Evolutionary conservation across 345 rosid genomes (phyloP).

Genomic region (Brassica cretica): DNA sequence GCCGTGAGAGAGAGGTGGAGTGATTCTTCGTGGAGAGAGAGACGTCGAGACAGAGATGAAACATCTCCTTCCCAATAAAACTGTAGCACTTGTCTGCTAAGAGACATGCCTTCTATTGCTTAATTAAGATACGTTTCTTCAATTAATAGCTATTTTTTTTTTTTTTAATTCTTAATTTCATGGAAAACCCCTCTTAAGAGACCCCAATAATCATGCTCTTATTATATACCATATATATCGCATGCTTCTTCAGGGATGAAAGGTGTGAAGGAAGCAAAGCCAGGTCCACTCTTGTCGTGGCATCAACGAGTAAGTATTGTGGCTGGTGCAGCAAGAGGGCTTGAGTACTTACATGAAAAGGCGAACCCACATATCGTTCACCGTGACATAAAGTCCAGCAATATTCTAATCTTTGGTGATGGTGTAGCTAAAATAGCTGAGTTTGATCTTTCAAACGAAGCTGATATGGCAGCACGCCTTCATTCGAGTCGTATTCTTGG

Average conservation of each 20-base stretch:
- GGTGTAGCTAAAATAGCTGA: neutral
- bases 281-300: neutral
- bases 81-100: too few relatives aligned
- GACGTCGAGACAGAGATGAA: too few relatives aligned
- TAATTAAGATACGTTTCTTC: too few relatives aligned
- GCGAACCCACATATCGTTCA: neutral
- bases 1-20: too few relatives aligned
- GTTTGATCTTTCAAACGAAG: neutral
- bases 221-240: neutral
- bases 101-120: too few relatives aligned
- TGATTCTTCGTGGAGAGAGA: too few relatives aligned
- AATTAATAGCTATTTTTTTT: too few relatives aligned
- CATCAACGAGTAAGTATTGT: neutral
- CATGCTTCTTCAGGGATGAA: neutral
- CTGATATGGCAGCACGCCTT: neutral
- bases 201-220: neutral
- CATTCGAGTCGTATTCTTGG: neutral
- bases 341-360: neutral
- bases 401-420: neutral
- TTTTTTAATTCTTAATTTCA: too few relatives aligned
- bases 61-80: too few relatives aligned
- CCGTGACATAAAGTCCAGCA: neutral
- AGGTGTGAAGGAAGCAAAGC: neutral
- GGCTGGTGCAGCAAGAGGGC: neutral
- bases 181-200: too few relatives aligned